A percentile compares a stretch with the other conserved stretches of the same genome.
Conservation (phyloP, 495 filamentous ascomycete genomes). For the Aspergillus olivimuriae region DNA sequence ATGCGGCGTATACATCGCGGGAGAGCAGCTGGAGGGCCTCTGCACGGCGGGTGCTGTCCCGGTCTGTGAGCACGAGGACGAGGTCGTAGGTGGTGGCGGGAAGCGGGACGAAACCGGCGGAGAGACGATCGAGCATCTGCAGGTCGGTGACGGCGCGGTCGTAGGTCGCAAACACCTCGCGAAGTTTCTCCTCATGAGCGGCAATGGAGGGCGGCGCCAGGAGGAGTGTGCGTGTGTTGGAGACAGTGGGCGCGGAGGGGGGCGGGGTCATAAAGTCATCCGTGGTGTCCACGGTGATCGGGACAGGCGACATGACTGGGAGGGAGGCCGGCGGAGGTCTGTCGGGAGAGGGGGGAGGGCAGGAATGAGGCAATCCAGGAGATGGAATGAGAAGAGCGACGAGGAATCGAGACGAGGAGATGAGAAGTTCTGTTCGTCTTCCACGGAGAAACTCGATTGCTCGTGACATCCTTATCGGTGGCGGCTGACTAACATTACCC, state of each 20-base stretch:
- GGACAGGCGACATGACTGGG: neutral
- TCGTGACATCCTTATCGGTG: neutral
- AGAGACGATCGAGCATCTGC: slow-evolving; percentile 96
- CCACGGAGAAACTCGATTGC: neutral
- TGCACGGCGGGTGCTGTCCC: slow-evolving; percentile 50
- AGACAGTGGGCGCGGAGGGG: slow-evolving; percentile 19
- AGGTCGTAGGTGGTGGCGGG: slow-evolving; percentile 74
- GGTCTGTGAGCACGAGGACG: slow-evolving; percentile 75
- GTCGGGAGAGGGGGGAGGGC: neutral
- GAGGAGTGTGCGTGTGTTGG: slow-evolving; percentile 51
- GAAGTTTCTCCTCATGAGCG: slow-evolving; percentile 56
- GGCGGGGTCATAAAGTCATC: slow-evolving; percentile 27
- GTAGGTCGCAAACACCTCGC: slow-evolving; percentile 52
- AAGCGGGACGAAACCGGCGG: slow-evolving; percentile 72
- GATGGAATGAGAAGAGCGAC: neutral
- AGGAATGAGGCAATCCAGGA: neutral
- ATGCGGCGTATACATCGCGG: slow-evolving; percentile 58
- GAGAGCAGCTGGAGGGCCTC: slow-evolving; percentile 59
- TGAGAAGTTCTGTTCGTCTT: too few species aligned
- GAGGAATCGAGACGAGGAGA: neutral
- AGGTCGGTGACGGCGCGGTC: slow-evolving; percentile 74
- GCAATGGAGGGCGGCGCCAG: slow-evolving; percentile 71
- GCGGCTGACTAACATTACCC: neutral
- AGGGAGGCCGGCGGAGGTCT: too few species aligned
- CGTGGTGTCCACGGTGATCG: slow-evolving; percentile 32